phyloP scores from a whole-genome alignment of 2,329 filamentous ascomycete genomes.

The Diaporthe vexans region DNA sequence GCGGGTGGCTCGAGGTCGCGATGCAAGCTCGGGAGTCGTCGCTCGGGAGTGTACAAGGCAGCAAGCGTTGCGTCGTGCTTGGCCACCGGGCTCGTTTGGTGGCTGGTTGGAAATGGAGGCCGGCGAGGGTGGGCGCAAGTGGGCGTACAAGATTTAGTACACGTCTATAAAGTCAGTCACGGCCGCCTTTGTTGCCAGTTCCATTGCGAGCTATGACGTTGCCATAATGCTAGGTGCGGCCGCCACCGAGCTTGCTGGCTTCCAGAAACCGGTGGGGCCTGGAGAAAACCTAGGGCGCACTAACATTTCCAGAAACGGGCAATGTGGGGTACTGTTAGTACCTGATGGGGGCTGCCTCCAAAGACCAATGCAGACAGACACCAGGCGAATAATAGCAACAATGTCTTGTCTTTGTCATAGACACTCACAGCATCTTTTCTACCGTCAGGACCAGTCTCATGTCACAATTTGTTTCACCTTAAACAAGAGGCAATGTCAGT shows the following conservation, averaged over 20 bases:
- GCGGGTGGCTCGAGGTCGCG: constrained; percentile 17
- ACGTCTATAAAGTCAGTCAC: not conserved
- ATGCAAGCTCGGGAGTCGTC: constrained; percentile 2
- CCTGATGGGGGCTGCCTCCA: not conserved
- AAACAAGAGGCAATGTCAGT: not conserved
- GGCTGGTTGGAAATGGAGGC: not conserved
- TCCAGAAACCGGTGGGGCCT: constrained; percentile 19
- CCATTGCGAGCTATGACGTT: constrained; percentile 30
- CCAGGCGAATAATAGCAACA: not conserved
- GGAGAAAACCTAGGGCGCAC: not conserved
- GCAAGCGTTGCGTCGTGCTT: constrained; percentile 23
- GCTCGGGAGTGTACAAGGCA: not conserved
- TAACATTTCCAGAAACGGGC: not conserved
- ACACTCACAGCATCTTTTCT: not conserved
- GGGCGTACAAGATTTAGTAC: not conserved
- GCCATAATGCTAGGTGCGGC: constrained; percentile 10
- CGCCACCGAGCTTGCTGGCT: constrained; percentile 12
- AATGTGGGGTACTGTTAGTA: not conserved
- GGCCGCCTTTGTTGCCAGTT: constrained; percentile 6
- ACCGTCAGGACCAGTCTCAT: not conserved
- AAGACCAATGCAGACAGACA: not conserved
- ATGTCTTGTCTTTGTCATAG: constrained; percentile 6
- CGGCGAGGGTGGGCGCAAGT: not conserved
- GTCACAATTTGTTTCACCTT: not conserved
- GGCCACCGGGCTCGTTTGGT: constrained; percentile 7